These are phyloP conservation scores for Xylariales sp. DNA, from an alignment of 2,329 filamentous ascomycete genomes.

Conservation along the genomic window DNA sequence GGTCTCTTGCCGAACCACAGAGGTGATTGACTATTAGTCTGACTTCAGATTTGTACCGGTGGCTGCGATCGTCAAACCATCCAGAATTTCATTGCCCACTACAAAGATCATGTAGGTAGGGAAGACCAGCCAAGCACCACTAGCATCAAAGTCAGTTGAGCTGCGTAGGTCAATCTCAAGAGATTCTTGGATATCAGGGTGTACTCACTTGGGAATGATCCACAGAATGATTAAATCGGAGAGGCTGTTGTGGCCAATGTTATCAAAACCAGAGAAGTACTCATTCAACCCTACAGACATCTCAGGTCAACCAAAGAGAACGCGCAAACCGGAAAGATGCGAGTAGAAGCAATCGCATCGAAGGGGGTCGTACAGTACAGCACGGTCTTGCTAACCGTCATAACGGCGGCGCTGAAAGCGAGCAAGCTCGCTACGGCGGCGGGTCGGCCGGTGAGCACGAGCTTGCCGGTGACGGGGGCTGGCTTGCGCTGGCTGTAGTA, in stretches of 20 bases:
- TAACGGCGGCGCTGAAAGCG: slow-evolving; percentile 50
- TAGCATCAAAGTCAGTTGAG: no score
- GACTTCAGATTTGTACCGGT: slow-evolving; percentile 27
- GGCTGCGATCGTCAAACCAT: slow-evolving; percentile 36
- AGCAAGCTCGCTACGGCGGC: slow-evolving; percentile 42
- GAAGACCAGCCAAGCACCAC: slow-evolving; percentile 51
- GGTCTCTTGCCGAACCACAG: no score
- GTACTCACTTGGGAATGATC: slow-evolving; percentile 55
- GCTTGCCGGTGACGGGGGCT: slow-evolving; percentile 16
- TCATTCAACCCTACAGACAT: slow-evolving; percentile 54
- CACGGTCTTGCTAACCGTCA: slow-evolving; percentile 60
- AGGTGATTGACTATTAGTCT: slow-evolving; percentile 27
- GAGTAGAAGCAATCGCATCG: no score
- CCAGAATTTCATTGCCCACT: slow-evolving; percentile 44
- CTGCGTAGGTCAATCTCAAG: no score
- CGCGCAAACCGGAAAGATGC: no score
- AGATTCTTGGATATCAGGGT: no score
- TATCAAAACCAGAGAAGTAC: slow-evolving; percentile 50
- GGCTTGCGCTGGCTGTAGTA: slow-evolving; percentile 24
- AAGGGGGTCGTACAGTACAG: no score
- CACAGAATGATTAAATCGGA: slow-evolving; percentile 44
- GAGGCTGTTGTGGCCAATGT: slow-evolving; percentile 51
- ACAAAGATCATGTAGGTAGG: slow-evolving; percentile 47
- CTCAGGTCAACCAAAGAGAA: no score
- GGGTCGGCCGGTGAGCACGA: slow-evolving; percentile 33